These are phyloP conservation scores for Akanthomyces dipterigenus DNA, from an alignment of 2,329 filamentous ascomycete species.

Conservation along the genomic window DNA sequence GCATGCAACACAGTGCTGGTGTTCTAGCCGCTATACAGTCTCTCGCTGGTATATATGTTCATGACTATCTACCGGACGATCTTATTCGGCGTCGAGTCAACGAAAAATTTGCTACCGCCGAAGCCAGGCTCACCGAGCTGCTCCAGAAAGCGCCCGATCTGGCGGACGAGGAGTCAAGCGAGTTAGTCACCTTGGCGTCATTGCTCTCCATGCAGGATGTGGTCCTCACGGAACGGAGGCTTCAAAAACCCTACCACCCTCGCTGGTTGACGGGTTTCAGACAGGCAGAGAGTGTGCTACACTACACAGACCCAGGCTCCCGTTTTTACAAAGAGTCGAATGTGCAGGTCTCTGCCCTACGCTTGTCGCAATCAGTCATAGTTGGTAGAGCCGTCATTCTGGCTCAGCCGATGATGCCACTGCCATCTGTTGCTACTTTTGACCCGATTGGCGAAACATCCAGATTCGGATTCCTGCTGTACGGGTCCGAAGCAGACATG, in stretches of 20 bases:
- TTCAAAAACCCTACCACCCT: slow-evolving; percentile 24
- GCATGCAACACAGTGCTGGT: slow-evolving; percentile 29
- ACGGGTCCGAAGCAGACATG: slow-evolving; percentile 28
- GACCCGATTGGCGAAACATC: slow-evolving; percentile 22
- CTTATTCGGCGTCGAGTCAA: slow-evolving; percentile 27
- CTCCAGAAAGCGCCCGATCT: slow-evolving; percentile 20
- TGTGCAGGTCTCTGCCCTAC: slow-evolving; percentile 27
- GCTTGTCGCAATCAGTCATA: slow-evolving; percentile 32
- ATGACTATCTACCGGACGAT: slow-evolving; percentile 31
- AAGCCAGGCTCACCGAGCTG: slow-evolving; percentile 24
- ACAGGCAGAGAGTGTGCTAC: slow-evolving; percentile 28
- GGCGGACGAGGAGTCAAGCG: slow-evolving; percentile 20
- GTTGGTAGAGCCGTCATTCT: slow-evolving; percentile 33
- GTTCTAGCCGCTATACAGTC: slow-evolving; percentile 33
- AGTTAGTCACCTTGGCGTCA: slow-evolving; percentile 31
- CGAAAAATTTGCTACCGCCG: slow-evolving; percentile 24
- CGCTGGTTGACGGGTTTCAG: slow-evolving; percentile 33
- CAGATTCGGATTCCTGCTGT: slow-evolving; percentile 33
- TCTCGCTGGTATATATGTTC: slow-evolving; percentile 34
- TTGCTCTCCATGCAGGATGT: slow-evolving; percentile 35
- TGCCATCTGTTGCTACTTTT: slow-evolving; percentile 22
- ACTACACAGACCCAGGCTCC: slow-evolving; percentile 28
- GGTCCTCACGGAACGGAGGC: slow-evolving; percentile 30
- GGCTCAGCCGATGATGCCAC: slow-evolving; percentile 31
- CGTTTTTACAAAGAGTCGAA: slow-evolving; percentile 30